These are phyloP conservation scores for Fusarium decemcellulare DNA, from an alignment of 2,329 filamentous ascomycete genomes.

Conservation along the genomic window DNA sequence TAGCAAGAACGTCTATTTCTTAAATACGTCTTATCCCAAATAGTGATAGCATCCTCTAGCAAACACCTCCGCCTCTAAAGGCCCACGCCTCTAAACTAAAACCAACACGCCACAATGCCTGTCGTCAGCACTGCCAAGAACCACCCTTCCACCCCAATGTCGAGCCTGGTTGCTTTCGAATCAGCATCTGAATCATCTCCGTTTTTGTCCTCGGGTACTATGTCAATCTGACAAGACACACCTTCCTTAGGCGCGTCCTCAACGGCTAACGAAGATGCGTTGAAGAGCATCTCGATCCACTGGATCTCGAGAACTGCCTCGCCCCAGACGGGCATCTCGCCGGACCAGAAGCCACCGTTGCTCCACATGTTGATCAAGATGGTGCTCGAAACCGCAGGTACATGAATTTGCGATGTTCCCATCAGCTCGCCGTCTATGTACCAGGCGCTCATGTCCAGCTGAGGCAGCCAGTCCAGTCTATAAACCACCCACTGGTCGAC, in stretches of 20 bases:
- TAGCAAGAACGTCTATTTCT: too few relatives aligned
- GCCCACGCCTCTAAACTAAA: too few relatives aligned
- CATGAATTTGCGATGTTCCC: conserved; percentile 17
- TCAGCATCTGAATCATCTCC: too few relatives aligned
- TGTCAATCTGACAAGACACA: conserved; percentile 17
- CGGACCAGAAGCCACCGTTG: conserved; percentile 29
- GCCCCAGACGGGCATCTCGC: conserved; percentile 19
- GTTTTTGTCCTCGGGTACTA: background rate
- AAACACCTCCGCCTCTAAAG: too few relatives aligned
- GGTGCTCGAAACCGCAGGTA: conserved; percentile 22
- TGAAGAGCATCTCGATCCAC: conserved; percentile 36
- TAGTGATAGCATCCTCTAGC: too few relatives aligned
- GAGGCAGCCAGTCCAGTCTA: conserved; percentile 28
- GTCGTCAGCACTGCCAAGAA: too few relatives aligned
- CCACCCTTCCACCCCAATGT: too few relatives aligned
- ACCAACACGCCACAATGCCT: too few relatives aligned
- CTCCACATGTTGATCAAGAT: conserved; percentile 38
- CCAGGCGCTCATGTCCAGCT: conserved; percentile 14
- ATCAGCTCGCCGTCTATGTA: conserved; percentile 12
- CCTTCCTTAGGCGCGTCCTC: conserved; percentile 8
- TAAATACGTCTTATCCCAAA: too few relatives aligned
- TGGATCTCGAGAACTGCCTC: conserved; percentile 28
- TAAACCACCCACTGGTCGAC: conserved; percentile 20
- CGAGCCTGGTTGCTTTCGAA: too few relatives aligned
- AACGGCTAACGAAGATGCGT: conserved; percentile 15